phyloP scores from a whole-genome alignment of 1,284 basidiomycete species.

The Laetiporus sulphureus region DNA sequence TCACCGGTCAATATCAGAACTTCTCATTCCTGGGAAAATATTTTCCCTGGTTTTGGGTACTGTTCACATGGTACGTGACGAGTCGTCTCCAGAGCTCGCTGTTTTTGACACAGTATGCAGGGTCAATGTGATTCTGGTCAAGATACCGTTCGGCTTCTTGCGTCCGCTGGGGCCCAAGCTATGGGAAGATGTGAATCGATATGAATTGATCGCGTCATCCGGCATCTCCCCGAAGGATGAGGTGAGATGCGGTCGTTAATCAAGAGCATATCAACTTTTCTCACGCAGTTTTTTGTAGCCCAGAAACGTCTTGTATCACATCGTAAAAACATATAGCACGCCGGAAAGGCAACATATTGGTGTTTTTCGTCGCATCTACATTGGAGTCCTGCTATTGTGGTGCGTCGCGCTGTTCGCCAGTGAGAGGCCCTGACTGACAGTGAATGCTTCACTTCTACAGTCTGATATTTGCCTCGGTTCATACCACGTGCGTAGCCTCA shows the following conservation, averaged over 20 bases:
- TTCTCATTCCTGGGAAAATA: slow-evolving; percentile 19
- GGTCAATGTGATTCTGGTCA: slow-evolving; percentile 19
- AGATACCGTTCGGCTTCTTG: slow-evolving; percentile 18
- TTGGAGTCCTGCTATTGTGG: slow-evolving; percentile 16
- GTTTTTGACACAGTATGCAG: slow-evolving; percentile 6
- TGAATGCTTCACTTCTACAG: slow-evolving; percentile 10
- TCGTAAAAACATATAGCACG: slow-evolving; percentile 18
- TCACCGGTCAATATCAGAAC: slow-evolving; percentile 28
- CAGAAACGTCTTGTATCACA: slow-evolving; percentile 15
- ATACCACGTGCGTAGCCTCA: slow-evolving; percentile 25
- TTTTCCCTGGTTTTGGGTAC: slow-evolving; percentile 22
- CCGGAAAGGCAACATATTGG: slow-evolving; percentile 12
- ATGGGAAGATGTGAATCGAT: slow-evolving; percentile 17
- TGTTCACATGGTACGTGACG: slow-evolving; percentile 22
- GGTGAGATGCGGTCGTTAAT: too few relatives aligned
- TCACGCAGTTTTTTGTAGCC: too few relatives aligned
- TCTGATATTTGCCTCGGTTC: slow-evolving; percentile 31
- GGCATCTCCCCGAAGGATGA: slow-evolving; percentile 13
- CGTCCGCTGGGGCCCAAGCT: slow-evolving; percentile 15
- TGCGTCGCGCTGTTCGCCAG: slow-evolving; percentile 6
- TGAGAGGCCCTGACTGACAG: neutral
- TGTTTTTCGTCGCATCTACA: slow-evolving; percentile 14
- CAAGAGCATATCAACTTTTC: too few relatives aligned
- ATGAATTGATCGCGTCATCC: slow-evolving; percentile 12
- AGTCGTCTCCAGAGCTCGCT: neutral